Percentiles rank a stretch among this genome's conserved stretches.
Conservation (phyloP, 345 rosid species). For the Camelina sativa region DNA sequence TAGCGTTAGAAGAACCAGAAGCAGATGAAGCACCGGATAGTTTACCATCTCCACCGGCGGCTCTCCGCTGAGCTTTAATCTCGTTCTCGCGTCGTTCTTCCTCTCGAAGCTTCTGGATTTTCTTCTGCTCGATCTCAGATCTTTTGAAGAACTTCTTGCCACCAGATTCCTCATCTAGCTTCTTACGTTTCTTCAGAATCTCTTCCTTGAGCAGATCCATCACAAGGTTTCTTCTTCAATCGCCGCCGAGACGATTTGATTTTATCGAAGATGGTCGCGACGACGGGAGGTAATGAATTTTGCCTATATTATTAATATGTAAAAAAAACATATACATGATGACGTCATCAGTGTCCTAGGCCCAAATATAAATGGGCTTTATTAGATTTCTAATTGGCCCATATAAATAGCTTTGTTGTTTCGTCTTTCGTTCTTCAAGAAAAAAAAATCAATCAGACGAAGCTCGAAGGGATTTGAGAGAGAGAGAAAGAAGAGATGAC, state of each 20-base stretch:
- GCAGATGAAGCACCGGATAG: constrained; percentile 20
- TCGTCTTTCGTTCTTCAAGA: neutral
- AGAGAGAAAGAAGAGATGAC: constrained; percentile 64
- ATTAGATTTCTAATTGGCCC: neutral
- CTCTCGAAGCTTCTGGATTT: constrained; percentile 87
- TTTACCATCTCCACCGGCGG: constrained; percentile 42
- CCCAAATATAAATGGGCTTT: constrained; percentile 29
- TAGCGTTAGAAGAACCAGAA: constrained; percentile 44
- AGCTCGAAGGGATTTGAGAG: constrained; percentile 21
- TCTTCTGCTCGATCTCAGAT: constrained; percentile 88
- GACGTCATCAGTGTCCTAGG: neutral
- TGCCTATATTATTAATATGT: neutral
- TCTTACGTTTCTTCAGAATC: constrained; percentile 72
- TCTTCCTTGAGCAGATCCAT: constrained; percentile 88
- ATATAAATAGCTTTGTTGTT: neutral
- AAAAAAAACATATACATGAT: neutral
- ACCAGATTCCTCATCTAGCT: constrained; percentile 75
- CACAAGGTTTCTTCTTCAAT: constrained; percentile 18
- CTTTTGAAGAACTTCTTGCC: constrained; percentile 84
- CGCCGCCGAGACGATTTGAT: constrained; percentile 35
- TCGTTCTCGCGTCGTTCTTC: constrained; percentile 85
- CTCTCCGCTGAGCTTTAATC: constrained; percentile 69
- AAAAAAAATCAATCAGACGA: constrained; percentile 5
- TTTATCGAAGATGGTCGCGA: constrained; percentile 3
- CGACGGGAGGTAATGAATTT: neutral